These are phyloP conservation scores for Picea sitchensis DNA, from an alignment of 75 land plant genomes.

Conservation along the genomic window DNA sequence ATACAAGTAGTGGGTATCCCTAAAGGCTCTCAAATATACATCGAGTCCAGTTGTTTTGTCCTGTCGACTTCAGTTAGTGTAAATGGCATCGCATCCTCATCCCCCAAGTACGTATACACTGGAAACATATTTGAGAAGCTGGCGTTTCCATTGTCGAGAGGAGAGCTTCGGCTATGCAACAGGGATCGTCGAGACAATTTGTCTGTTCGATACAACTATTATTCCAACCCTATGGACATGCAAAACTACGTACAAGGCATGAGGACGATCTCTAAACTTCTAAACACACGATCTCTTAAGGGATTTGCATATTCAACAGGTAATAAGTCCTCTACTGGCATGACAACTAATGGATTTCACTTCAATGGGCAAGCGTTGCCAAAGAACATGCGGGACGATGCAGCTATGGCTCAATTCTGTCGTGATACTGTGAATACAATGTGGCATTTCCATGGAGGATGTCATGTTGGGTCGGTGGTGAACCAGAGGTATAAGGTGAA, in stretches of 20 bases:
- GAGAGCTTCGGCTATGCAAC: slow-evolving; percentile 41
- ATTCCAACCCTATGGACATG: slow-evolving; percentile 34
- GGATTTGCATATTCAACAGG: slow-evolving; percentile 15
- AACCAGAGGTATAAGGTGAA: slow-evolving; percentile 38
- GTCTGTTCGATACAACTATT: slow-evolving; percentile 68
- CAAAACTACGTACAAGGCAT: slow-evolving; percentile 46
- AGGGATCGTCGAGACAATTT: slow-evolving; percentile 54
- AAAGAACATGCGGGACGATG: slow-evolving; percentile 16
- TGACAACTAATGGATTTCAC: slow-evolving; percentile 19
- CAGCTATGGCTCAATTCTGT: slow-evolving; percentile 49
- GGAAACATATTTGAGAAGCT: slow-evolving; percentile 64
- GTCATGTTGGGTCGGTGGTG: slow-evolving; percentile 56
- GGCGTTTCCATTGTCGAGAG: slow-evolving; percentile 42
- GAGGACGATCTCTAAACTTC: slow-evolving; percentile 23
- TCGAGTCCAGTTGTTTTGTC: slow-evolving; percentile 70
- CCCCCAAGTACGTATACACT: slow-evolving; percentile 28
- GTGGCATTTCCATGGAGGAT: slow-evolving; percentile 91
- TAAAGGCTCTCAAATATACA: slow-evolving; percentile 30
- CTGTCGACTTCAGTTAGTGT: slow-evolving; percentile 18
- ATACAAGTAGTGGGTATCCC: slow-evolving; percentile 84
- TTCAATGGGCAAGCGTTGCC: slow-evolving; percentile 43
- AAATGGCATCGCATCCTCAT: slow-evolving; percentile 1
- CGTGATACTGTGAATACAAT: slow-evolving; percentile 48
- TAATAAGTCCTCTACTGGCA: neutral
- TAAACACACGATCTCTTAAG: slow-evolving; percentile 41